Conservation (phyloP, 768 basidiomycete species). For the Tulasnella sp. region DNA sequence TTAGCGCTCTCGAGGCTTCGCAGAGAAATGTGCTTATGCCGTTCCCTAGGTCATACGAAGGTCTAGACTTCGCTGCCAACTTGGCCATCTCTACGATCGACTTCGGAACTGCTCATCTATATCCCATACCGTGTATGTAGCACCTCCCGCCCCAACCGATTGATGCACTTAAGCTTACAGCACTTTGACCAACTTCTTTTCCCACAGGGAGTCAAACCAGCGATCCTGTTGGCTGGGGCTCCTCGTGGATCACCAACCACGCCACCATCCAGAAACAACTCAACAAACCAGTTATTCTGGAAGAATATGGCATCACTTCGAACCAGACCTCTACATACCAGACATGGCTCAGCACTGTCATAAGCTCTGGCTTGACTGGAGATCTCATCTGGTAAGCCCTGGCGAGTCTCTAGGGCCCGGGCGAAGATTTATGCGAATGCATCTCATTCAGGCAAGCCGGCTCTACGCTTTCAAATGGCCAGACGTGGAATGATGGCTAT, state of each 20-base stretch:
- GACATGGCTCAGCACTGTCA: slow-evolving; percentile 42
- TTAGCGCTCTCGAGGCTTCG: not conserved
- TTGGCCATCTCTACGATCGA: slow-evolving; percentile 55
- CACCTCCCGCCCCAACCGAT: not conserved
- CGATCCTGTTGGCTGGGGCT: slow-evolving; percentile 30
- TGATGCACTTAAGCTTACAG: not conserved
- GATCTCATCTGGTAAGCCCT: slow-evolving; percentile 54
- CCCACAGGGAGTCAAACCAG: not conserved
- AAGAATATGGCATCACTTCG: slow-evolving; percentile 62
- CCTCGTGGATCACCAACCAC: slow-evolving; percentile 63
- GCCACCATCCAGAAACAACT: slow-evolving; percentile 48
- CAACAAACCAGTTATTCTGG: slow-evolving; percentile 59
- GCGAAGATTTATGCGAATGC: not conserved
- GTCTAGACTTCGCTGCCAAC: slow-evolving; percentile 57
- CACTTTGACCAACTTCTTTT: not conserved
- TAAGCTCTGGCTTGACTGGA: slow-evolving; percentile 37
- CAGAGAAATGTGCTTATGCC: not conserved
- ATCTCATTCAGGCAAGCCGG: slow-evolving; percentile 43
- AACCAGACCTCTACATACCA: slow-evolving; percentile 50
- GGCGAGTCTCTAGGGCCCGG: not conserved
- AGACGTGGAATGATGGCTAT: slow-evolving; percentile 50
- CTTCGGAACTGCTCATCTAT: slow-evolving; percentile 60
- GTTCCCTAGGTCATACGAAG: slow-evolving; percentile 40
- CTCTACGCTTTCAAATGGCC: slow-evolving; percentile 43
- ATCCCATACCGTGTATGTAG: slow-evolving; percentile 41